phyloP scores from a whole-genome alignment of 805 yeast genomes.

The Naumovozyma baii region DNA sequence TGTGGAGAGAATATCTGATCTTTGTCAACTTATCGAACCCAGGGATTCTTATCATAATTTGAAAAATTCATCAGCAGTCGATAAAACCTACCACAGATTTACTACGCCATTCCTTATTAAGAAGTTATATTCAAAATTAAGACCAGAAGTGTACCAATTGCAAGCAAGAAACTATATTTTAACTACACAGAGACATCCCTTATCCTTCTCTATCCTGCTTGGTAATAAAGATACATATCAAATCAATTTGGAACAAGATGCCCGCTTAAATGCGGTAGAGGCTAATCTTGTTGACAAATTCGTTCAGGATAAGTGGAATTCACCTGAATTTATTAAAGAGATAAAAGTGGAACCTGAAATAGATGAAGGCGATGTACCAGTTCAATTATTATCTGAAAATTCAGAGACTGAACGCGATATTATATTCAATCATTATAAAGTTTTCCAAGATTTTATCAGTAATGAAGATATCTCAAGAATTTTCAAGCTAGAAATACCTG shows the following conservation, averaged over 20 bases:
- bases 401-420: conserved; percentile 3
- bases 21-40: neutral
- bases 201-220: conserved; percentile 15
- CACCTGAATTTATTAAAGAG: neutral
- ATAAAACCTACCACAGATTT: conserved; percentile 1
- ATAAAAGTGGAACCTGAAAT: neutral
- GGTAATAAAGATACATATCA: conserved; percentile 9
- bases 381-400: neutral
- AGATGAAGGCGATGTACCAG: neutral
- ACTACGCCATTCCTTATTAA: conserved; percentile 10
- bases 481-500: conserved; percentile 7
- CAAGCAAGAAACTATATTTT: conserved; percentile 21
- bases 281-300: conserved; percentile 12
- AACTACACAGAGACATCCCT: conserved; percentile 10
- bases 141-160: conserved; percentile 26
- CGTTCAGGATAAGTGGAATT: conserved; percentile 2
- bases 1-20: neutral
- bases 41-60: conserved; percentile 1
- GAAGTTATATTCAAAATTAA: conserved; percentile 14
- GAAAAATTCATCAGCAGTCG: neutral
- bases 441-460: conserved; percentile 13
- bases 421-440: conserved; percentile 14
- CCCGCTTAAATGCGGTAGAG: conserved; percentile 12
- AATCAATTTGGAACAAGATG: conserved; percentile 6
- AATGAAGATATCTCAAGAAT: conserved; percentile 3